phyloP scores from a whole-genome alignment of 495 filamentous ascomycete genomes.

The Lepraria neglecta region DNA sequence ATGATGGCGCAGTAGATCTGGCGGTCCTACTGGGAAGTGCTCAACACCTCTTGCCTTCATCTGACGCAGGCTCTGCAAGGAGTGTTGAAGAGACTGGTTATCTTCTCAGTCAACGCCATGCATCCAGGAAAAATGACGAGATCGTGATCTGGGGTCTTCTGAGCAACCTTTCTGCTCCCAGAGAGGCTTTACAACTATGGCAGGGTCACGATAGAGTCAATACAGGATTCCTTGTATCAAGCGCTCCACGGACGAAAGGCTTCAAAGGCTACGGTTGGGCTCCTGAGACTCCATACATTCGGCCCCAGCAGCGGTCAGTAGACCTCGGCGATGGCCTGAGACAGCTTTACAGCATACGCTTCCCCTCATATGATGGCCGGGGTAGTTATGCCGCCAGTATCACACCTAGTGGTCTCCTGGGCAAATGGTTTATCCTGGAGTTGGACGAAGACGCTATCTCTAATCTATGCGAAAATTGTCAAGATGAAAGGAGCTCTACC shows the following conservation, averaged over 20 bases:
- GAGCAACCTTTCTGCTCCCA: slow-evolving; percentile 4
- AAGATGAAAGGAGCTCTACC: not conserved
- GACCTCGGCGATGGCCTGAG: not conserved
- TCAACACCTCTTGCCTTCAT: slow-evolving; percentile 15
- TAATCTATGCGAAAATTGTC: not conserved
- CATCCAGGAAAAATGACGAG: slow-evolving; percentile 23
- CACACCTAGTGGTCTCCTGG: not conserved
- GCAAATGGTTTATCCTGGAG: slow-evolving; percentile 19
- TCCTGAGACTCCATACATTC: slow-evolving; percentile 18
- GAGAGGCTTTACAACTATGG: slow-evolving; percentile 18
- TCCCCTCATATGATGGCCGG: slow-evolving; percentile 25
- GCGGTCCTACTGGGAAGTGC: slow-evolving; percentile 15
- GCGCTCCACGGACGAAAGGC: slow-evolving; percentile 18
- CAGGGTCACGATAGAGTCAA: slow-evolving; percentile 5
- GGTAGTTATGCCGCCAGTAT: slow-evolving; percentile 14
- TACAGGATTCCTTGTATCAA: slow-evolving; percentile 26
- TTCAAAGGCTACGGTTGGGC: slow-evolving; percentile 21
- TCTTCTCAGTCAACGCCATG: slow-evolving; percentile 27
- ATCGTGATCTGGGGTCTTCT: slow-evolving; percentile 28
- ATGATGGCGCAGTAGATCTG: slow-evolving; percentile 1
- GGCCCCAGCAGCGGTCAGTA: slow-evolving; percentile 15
- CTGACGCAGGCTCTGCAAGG: slow-evolving; percentile 8
- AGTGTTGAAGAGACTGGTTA: slow-evolving; percentile 23
- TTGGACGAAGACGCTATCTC: slow-evolving; percentile 9
- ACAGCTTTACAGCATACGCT: slow-evolving; percentile 17